These are phyloP conservation scores for Nepenthes mirabilis DNA, from an alignment of 148 eudicot genomes.

Conservation along the genomic window DNA sequence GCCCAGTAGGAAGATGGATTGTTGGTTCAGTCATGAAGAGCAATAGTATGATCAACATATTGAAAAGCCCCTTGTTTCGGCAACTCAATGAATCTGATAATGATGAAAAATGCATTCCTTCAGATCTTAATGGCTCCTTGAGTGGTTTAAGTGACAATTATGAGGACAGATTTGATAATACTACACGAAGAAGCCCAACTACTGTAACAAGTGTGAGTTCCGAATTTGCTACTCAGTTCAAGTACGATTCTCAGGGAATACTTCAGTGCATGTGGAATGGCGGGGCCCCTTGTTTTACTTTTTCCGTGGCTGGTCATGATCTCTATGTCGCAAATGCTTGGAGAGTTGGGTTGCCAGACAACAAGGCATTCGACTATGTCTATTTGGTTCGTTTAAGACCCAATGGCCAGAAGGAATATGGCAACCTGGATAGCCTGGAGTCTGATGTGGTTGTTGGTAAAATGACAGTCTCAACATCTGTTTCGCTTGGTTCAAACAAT, in stretches of 20 bases:
- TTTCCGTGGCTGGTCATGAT: slow-evolving; percentile 66
- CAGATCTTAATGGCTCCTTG: background rate
- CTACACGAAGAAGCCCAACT: slow-evolving; percentile 22
- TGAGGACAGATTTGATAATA: slow-evolving; percentile 14
- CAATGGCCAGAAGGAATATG: slow-evolving; percentile 9
- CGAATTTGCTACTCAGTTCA: slow-evolving; percentile 21
- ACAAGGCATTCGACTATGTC: slow-evolving; percentile 31
- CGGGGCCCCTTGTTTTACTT: slow-evolving; percentile 55
- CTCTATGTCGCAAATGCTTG: slow-evolving; percentile 42
- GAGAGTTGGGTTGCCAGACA: slow-evolving; percentile 20
- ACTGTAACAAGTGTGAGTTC: slow-evolving; percentile 34
- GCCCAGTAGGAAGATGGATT: slow-evolving; percentile 21
- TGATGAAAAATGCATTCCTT: slow-evolving; percentile 5
- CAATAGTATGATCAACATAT: slow-evolving; percentile 49
- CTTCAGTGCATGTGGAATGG: slow-evolving; percentile 55
- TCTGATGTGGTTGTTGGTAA: slow-evolving; percentile 48
- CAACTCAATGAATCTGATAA: slow-evolving; percentile 24
- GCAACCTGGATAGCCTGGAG: slow-evolving; percentile 12
- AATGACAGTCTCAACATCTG: slow-evolving; percentile 63
- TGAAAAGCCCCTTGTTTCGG: slow-evolving; percentile 56
- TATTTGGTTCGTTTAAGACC: slow-evolving; percentile 44
- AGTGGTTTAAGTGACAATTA: slow-evolving; percentile 14
- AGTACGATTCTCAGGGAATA: slow-evolving; percentile 45
- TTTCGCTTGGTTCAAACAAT: slow-evolving; percentile 26
- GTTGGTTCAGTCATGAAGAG: slow-evolving; percentile 44